Percentiles rank a stretch among this genome's conserved stretches.
phyloP scores from a whole-genome alignment of 2,329 filamentous ascomycete species.

The Incumbomyces delicatus region DNA sequence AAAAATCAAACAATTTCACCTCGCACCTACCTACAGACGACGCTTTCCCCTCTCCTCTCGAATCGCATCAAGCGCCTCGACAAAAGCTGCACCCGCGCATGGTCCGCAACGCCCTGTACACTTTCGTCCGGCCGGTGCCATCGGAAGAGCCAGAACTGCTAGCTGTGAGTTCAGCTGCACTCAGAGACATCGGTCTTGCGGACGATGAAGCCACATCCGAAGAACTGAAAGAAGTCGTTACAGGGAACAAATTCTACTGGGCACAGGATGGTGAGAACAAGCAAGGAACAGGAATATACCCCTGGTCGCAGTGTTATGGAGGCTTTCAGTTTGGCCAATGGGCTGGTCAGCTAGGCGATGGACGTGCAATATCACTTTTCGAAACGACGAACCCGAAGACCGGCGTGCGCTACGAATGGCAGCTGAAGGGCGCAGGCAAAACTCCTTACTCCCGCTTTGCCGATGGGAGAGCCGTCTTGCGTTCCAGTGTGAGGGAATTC shows the following conservation, averaged over 20 bases:
- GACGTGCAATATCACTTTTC: constrained; percentile 86
- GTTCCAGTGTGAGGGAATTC: constrained; percentile 90
- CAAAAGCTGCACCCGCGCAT: constrained; percentile 67
- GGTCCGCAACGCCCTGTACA: constrained; percentile 78
- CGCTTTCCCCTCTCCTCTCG: constrained; percentile 66
- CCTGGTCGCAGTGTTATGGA: constrained; percentile 97
- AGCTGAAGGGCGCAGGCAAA: constrained; percentile 85
- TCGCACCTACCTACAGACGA: constrained; percentile 64
- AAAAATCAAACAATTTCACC: constrained; percentile 57
- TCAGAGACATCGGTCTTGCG: constrained; percentile 70
- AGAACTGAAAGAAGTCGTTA: constrained; percentile 66
- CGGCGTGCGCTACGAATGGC: constrained; percentile 71
- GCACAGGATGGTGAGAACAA: constrained; percentile 47
- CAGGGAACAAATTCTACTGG: constrained; percentile 74
- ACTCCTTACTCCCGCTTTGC: constrained; percentile 96
- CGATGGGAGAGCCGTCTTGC: constrained; percentile 84
- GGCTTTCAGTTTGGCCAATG: constrained; percentile 62
- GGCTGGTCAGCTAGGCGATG: constrained; percentile 93
- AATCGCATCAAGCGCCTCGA: constrained; percentile 72
- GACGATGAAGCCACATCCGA: constrained; percentile 57
- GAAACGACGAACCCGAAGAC: constrained; percentile 70
- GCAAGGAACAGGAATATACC: constrained; percentile 59
- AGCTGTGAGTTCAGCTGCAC: constrained; percentile 65
- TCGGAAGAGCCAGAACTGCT: constrained; percentile 67
- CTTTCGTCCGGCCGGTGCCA: constrained; percentile 75